Base-by-base conservation (phyloP, 768 basidiomycete species). In the Lactifluus subvellereus region DNA sequence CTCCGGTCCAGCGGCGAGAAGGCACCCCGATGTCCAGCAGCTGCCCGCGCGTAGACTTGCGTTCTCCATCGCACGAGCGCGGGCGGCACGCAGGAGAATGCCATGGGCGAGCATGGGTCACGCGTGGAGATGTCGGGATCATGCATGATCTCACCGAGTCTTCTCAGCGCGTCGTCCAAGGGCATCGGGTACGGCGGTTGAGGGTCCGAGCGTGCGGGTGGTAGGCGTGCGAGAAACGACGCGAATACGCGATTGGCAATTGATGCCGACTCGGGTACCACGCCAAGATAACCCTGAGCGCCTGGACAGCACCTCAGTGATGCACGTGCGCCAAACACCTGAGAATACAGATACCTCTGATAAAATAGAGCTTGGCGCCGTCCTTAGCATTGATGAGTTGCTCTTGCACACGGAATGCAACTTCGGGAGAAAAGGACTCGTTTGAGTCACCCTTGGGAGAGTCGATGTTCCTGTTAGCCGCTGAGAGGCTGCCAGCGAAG, bases 231-330 rank as follows among this genome's bases (percentile, higher is more conserved):
- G 20, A 71, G 66, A 60, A 71, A 71, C 18, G 57, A 59, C 11
- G 64, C 60, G 49, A 68, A 70, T 8, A 70, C 69, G 4, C 70
- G 67, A 51, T 71, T 68, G 35, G 69, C 55, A 51, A 71, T 67
- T 2, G 70, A 66, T 6, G 69, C 67, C 11, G 20, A 56, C 16
- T 67, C 61, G 2, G 70, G 69, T 7, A 71, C 55, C 2, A 68
- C 56, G 54, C 61, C 54, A 4, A 70, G 55, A 16, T 55, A 66
- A 30, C 61, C 67, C n/a, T 62, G 50, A 3, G 54, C 60, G 13
- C 67, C 68, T 69, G 35, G n/a, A 37, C 13, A 2, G n/a, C 13
- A n/a, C 33, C 7, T 66, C 30, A 65, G 53, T 27, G 14, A 30
- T 33, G 45, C 16, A 35, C 27, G 35, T 6, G 11, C 16, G 40